Percentiles rank a stretch among this genome's conserved stretches.
Conservation (phyloP, 805 yeast species). For the Lipomyces japonicus region DNA sequence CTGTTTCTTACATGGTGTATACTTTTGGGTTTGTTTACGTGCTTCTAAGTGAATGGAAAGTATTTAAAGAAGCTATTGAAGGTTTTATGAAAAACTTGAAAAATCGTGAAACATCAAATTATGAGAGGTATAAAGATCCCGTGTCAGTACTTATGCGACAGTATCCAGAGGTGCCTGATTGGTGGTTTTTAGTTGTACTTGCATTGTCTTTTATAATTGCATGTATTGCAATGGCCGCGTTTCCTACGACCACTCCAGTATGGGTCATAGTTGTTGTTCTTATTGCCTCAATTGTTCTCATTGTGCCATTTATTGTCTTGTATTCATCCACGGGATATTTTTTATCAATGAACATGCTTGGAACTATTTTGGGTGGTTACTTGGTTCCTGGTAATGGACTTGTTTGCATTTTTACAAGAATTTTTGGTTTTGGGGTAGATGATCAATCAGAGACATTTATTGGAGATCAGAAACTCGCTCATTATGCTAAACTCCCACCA, state of each 20-base stretch:
- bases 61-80: slow-evolving; percentile 53
- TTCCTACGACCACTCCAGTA: slow-evolving; percentile 47
- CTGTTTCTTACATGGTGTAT: slow-evolving; percentile 41
- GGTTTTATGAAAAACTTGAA: slow-evolving; percentile 47
- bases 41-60: slow-evolving; percentile 55
- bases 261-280: slow-evolving; percentile 54
- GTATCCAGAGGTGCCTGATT: slow-evolving; percentile 61
- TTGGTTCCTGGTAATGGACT: slow-evolving; percentile 15
- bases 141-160: slow-evolving; percentile 41
- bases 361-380: slow-evolving; percentile 12
- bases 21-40: slow-evolving; percentile 63
- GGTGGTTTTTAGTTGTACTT: slow-evolving; percentile 39
- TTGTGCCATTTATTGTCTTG: slow-evolving; percentile 60
- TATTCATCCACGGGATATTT: slow-evolving; percentile 59
- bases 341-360: slow-evolving; percentile 48
- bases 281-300: slow-evolving; percentile 49
- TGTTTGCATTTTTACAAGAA: slow-evolving; percentile 45
- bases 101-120: slow-evolving; percentile 51
- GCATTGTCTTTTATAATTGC: slow-evolving; percentile 39
- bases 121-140: slow-evolving; percentile 47
- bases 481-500: slow-evolving; percentile 53
- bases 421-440: slow-evolving; percentile 9
- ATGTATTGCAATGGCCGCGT: slow-evolving; percentile 39
- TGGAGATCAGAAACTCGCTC: slow-evolving; percentile 43
- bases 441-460: slow-evolving; percentile 7